Evolutionary conservation across 371 early-diverging fungal genomes (phyloP).

Genomic region (Chytridium lagenaria): DNA sequence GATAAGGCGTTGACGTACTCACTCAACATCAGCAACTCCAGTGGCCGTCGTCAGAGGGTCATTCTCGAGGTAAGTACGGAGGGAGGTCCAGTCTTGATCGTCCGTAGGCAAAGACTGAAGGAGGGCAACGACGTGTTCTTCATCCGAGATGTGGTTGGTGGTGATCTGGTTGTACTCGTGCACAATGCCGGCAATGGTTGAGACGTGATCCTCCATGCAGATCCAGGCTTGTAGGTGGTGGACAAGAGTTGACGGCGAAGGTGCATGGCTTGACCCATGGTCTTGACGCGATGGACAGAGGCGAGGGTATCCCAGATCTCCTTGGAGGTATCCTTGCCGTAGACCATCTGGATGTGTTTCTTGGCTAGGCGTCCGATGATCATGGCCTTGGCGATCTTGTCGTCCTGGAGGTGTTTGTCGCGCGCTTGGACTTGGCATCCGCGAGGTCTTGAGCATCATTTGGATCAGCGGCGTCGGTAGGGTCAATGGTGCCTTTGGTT

Average conservation of each 20-base stretch:
- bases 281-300: neutral
- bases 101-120: neutral
- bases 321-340: neutral
- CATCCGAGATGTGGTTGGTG: neutral
- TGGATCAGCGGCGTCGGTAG: neutral
- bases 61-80: neutral
- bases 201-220: neutral
- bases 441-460: neutral
- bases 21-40: neutral
- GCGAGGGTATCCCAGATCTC: conserved; percentile 8
- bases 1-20: neutral
- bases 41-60: neutral
- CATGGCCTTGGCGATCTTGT: neutral
- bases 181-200: neutral
- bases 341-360: neutral
- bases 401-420: neutral
- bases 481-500: neutral
- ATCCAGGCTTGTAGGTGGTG: neutral
- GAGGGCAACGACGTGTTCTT: neutral
- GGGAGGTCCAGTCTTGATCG: neutral
- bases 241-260: neutral
- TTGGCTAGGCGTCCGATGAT: neutral
- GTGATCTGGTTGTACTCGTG: conserved; percentile 9
- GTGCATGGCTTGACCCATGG: neutral
- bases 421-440: too few relatives aligned